These are phyloP conservation scores for Ricinus communis DNA, from an alignment of 345 rosid species.

Conservation along the genomic window DNA sequence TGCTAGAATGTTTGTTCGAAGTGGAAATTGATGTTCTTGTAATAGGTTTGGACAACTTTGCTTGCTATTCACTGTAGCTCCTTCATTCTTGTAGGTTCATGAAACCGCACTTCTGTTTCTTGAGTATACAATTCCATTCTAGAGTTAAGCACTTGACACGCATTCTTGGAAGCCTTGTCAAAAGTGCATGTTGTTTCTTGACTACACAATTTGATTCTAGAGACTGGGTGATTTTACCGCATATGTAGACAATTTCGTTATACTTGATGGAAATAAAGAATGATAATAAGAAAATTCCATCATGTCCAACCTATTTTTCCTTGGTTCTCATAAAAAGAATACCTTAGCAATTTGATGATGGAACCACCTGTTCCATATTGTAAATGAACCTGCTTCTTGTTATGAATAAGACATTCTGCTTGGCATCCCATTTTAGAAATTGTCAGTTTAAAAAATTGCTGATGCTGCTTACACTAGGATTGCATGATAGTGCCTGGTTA, in stretches of 20 bases:
- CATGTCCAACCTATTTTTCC: constrained; percentile 1
- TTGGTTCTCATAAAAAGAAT: background rate
- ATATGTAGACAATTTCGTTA: background rate
- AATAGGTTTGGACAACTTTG: constrained; percentile 3
- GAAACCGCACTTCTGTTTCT: background rate
- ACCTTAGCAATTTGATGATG: background rate
- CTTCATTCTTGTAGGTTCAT: background rate
- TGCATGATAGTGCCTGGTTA: background rate
- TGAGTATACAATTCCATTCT: background rate
- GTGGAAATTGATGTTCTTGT: constrained; percentile 6
- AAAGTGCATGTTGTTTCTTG: background rate
- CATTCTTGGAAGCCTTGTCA: background rate
- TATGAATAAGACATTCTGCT: background rate
- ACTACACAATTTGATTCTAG: background rate
- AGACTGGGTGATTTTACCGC: background rate
- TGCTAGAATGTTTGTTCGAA: background rate
- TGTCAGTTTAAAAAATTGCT: background rate
- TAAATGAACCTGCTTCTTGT: constrained; percentile 2
- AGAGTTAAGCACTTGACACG: background rate
- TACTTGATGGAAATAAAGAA: background rate
- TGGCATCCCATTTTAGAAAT: background rate
- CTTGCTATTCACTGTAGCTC: background rate
- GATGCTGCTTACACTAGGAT: background rate
- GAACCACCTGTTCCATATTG: background rate
- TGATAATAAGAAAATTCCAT: background rate